Evolutionary conservation across 2,329 filamentous ascomycete species (phyloP), one percentile per base, ranked within the genome.

Genomic region (Allantophomopsis lycopodina): DNA sequence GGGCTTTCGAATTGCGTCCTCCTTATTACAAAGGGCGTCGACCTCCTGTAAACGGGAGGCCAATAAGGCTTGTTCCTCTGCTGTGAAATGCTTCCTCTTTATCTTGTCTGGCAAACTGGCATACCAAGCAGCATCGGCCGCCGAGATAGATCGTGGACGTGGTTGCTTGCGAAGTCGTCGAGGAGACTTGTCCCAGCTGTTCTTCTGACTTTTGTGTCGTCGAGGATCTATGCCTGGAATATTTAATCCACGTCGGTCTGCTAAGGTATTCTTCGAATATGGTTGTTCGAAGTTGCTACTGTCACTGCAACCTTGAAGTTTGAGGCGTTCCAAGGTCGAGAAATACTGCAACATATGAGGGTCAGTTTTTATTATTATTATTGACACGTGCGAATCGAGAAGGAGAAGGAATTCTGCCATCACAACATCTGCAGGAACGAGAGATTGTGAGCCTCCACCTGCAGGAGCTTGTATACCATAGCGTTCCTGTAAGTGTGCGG

Each of bases 21-120:
- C 72, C 16, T 73, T 66, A 37, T 69, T 65, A 60, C 76, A 71
- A 36, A 73, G 57, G 37, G 75, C 69, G 39, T 71, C 53, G 44
- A 61, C 67, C 47, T 71, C 62, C 38, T 68, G 65, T 28, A 61
- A 60, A 39, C 68, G 66, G 40, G 65, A 65, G 32, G 71, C 71
- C 41, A 80, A 64, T 42, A 76, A 58, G 34, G 71, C 61, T 49
- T 81, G 80, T 59, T 91, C 83, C 57, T 87, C 79, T 37, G 65
- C 67, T 17, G 78, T 79, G 55, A 87, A 80, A 45, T 82, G 73
- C 47, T 73, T 75, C 47, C 75, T 73, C 53, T 76, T 77, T 46
- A 86, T 69, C 58, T 85, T 86, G 45, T 82, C 74, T 15, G 84
- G 82, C 33, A 87, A 65, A 16, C 69, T 73, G 39, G 78, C 65